Evolutionary conservation across 2,329 filamentous ascomycete species (phyloP).

Genomic region (Venturia carpophila): DNA sequence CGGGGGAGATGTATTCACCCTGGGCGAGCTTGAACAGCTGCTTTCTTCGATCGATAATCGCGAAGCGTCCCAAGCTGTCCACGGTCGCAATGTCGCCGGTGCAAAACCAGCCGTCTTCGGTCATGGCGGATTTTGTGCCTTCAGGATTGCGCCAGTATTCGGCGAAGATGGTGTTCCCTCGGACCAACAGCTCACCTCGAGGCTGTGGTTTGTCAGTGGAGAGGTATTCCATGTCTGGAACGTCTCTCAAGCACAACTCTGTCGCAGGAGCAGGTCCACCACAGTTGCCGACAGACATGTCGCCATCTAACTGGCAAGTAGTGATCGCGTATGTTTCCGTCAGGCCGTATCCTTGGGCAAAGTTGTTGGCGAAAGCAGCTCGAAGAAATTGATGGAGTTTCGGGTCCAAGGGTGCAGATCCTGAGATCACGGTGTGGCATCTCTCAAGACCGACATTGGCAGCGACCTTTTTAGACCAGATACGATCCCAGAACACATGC

Average conservation of each 20-base stretch:
- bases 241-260: slow-evolving; percentile 76
- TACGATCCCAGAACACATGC: slow-evolving; percentile 71
- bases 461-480: slow-evolving; percentile 85
- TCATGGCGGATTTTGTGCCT: slow-evolving; percentile 75
- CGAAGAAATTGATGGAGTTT: slow-evolving; percentile 82
- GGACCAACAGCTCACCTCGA: slow-evolving; percentile 79
- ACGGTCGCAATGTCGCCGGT: slow-evolving; percentile 87
- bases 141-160: slow-evolving; percentile 87
- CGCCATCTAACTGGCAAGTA: slow-evolving; percentile 59
- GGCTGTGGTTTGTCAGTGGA: slow-evolving; percentile 81
- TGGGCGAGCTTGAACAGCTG: slow-evolving; percentile 98
- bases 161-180: slow-evolving; percentile 70
- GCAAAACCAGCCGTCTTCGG: slow-evolving; percentile 91
- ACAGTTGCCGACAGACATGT: slow-evolving; percentile 73
- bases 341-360: slow-evolving; percentile 84
- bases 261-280: slow-evolving; percentile 59
- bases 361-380: slow-evolving; percentile 68
- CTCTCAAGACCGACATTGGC: slow-evolving; percentile 75
- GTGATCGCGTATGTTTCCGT: slow-evolving; percentile 85
- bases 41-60: slow-evolving; percentile 94
- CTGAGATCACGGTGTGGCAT: slow-evolving; percentile 67
- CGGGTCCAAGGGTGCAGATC: slow-evolving; percentile 85
- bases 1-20: slow-evolving; percentile 95
- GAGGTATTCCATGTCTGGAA: slow-evolving; percentile 90
- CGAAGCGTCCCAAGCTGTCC: slow-evolving; percentile 78